Percentiles rank a stretch among this genome's conserved stretches.
phyloP scores from a whole-genome alignment of 2,329 filamentous ascomycete species.

The Cryphonectria parasitica region DNA sequence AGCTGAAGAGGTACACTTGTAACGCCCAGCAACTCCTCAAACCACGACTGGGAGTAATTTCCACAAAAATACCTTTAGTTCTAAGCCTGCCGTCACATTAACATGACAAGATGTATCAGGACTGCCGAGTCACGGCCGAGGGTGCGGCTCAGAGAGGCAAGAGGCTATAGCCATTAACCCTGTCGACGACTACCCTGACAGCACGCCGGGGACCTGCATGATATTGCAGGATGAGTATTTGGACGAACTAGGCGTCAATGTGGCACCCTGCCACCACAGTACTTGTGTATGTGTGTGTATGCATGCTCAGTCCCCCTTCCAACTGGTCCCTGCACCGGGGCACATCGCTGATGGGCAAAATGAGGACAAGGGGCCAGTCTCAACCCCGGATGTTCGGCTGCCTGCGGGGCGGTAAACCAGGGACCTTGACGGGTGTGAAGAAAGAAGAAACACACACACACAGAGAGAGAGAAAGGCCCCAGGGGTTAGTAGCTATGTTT shows the following conservation, averaged over 20 bases:
- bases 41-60: not conserved
- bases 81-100: slow-evolving; percentile 9
- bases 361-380: not conserved
- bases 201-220: not conserved
- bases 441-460: not conserved
- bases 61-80: not conserved
- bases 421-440: not conserved
- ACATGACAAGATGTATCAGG: not conserved
- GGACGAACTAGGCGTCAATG: slow-evolving; percentile 1
- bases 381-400: not conserved
- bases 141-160: slow-evolving; percentile 10
- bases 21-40: slow-evolving; percentile 9
- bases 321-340: not conserved
- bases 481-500: not conserved
- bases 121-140: slow-evolving; percentile 23
- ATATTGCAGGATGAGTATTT: slow-evolving; percentile 19
- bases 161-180: slow-evolving; percentile 5
- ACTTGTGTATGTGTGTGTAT: not conserved
- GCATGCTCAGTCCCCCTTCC: not conserved
- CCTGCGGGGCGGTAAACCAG: not conserved
- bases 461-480: not conserved
- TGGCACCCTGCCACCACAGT: not conserved
- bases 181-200: not conserved
- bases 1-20: not conserved
- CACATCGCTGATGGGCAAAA: slow-evolving; percentile 13